Base-by-base conservation (phyloP, 2,329 filamentous ascomycete genomes). In the Teratosphaeria gauchensis region DNA sequence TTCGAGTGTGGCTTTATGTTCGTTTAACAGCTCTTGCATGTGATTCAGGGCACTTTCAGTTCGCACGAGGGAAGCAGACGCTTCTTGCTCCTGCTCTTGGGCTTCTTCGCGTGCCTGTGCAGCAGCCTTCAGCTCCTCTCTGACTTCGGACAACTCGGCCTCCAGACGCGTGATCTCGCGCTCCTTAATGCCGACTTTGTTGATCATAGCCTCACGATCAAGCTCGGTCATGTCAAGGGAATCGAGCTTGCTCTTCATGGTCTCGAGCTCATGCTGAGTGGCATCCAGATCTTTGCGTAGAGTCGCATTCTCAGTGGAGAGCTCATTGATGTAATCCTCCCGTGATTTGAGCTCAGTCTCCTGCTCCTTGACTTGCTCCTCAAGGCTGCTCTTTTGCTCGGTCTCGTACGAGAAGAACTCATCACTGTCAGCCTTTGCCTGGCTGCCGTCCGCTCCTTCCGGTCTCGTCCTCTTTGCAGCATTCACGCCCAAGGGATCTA, bases 401-500 rank as follows among this genome's bases (percentile, higher is more conserved):
- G 87, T 87, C 59, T 97, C 92, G 66, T 91, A 95, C 0, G 91
- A 96, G 74, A 96, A 96, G 74, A 96, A 88, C 54, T 95, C 89
- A 63, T 92, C 88, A 28, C 74, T 76, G 63, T 74, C 72, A 8
- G 52, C 14, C 19, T 46, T 53, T 35, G 53, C 9, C 31, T 55
- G 51, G 55, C 21, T 48, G n/a, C 32, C 12, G 46, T 30, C 52
- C 8, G 31, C 3, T 24, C 16, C 51, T 38, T 48, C 24, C 2
- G 60, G 57, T n/a, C 58, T 42, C 28, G 61, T 48, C 14, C 54
- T 51, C 5, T 58, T 32, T 31, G 38, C 32, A 9, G 57, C 33
- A 21, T 58, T 62, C 53, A 42, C 61, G 35, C 65, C 61, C 16
- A 64, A 35, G 14, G 60, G 56, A 56, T 65, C 61, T n/a, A 21